A percentile compares a stretch with the other conserved stretches of the same genome.
Conservation (phyloP, 768 basidiomycete species). For the Mrakia frigida region DNA sequence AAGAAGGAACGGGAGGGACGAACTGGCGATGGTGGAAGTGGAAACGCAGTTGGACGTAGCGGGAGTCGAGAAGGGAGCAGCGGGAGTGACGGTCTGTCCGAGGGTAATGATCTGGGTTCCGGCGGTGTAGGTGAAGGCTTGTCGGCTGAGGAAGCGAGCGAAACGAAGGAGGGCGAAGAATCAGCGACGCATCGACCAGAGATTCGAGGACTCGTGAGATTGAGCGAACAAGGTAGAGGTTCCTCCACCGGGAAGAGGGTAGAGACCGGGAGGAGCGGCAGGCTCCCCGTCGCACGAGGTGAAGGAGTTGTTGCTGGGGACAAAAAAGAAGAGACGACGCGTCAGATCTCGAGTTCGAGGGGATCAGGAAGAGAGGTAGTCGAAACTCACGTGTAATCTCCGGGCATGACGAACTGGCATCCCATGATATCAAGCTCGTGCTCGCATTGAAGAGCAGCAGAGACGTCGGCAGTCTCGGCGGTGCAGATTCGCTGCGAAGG, state of each 20-base stretch:
- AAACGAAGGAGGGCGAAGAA: too few species aligned
- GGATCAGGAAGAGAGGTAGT: too few species aligned
- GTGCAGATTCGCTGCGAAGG: conserved; percentile 22
- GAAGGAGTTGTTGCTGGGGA: conserved; percentile 46
- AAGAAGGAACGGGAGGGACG: background rate
- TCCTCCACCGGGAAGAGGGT: conserved; percentile 33
- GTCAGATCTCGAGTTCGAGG: too few species aligned
- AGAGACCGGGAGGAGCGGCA: conserved; percentile 36
- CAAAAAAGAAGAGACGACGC: too few species aligned
- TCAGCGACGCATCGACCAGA: background rate
- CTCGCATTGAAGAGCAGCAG: conserved; percentile 23
- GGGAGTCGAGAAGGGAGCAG: conserved; percentile 51
- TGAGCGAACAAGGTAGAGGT: conserved; percentile 53
- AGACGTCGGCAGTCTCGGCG: conserved; percentile 16
- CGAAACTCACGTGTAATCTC: background rate
- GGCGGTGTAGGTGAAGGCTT: too few species aligned
- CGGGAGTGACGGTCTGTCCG: conserved; percentile 55
- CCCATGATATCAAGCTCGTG: conserved; percentile 17
- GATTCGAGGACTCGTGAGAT: background rate
- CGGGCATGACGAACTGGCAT: conserved; percentile 30
- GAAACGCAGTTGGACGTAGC: conserved; percentile 33
- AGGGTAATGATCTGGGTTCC: too few species aligned
- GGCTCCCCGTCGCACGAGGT: conserved; percentile 50
- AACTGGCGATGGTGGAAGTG: too few species aligned
- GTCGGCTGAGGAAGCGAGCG: too few species aligned